Base-by-base conservation (phyloP, 73 alveolate genomes). In the Stentor coeruleus region DNA sequence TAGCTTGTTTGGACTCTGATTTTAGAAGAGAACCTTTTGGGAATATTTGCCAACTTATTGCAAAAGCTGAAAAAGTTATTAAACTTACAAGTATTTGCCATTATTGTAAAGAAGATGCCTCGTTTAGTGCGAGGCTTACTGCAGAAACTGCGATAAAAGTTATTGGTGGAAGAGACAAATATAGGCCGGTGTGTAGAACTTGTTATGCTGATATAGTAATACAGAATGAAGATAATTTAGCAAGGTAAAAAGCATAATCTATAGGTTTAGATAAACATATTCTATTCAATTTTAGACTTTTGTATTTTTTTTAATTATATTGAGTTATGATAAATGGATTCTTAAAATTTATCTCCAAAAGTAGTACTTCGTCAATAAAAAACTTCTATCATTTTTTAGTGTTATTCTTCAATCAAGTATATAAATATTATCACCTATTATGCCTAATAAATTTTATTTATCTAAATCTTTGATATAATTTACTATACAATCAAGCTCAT, bases 91-190 rank as follows among this genome's bases (percentile, higher is more conserved):
- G 98, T 38, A 91, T 94, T 58, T 97, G 99, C 84, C 85, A 87
- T 77, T 80, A 87, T 36, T 97, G 99, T 87, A 87, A 90, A 36
- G 49, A 33, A 20, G 90, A 92, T 74, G 93, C 84, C 39, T 98
- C 99, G 31, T 82, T 90, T 74, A 95, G 92, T 85, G 85, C 98
- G 40, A 84, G 89, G 80, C 87, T 98, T 82, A 94, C 89, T 38
- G 88, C 88, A 82, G 89, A 91, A 55, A 72, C 91, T 26, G 55
- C 55, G 86, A 88, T 93, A 35, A 92, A 94, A 82, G 85, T 97
- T 74, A 95, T 97, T 39, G 99, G 99, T 11, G 99, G 99, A 33
- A 94, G 84, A 31, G 99, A 97, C 55, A 90, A 90, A 36, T 97
- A 97, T 84, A 93, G 87, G 76, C 99, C 99, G 3, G 97, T 96